Base-by-base conservation (phyloP, 2,329 filamentous ascomycete genomes). In the Aphanocladium album region DNA sequence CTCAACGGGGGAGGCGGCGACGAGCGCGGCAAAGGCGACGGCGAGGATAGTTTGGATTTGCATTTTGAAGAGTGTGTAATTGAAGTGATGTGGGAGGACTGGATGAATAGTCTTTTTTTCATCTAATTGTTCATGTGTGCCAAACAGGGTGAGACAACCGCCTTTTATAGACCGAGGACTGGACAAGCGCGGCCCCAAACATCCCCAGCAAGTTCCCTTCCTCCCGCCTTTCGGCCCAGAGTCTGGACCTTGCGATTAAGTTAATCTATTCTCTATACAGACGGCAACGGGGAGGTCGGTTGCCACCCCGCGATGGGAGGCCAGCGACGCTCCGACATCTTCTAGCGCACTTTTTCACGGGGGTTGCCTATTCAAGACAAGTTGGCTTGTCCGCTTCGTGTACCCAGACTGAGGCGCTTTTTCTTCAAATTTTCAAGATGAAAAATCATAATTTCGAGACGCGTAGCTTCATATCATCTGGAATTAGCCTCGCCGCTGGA, bases 1-100 rank as follows among this genome's bases (percentile, higher is more conserved):
- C 39, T 60, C 53, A 46, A 64, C 39, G 21, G 62, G 55, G 9
- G 53, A 54, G 6, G 59, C 43, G 17, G 37, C 52, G 8, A 35
- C 59, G 30, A 51, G n/a, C 5, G 60, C 56, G 12, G 50, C 43
- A 17, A 61, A 19, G 33, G 47, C 39, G 27, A 61, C 12, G 12
- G 35, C 33, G 16, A 61, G 4, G 8, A 61, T 5, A 12, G 35
- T 39, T 43, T 46, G 43, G 17, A 61, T 23, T 1, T 57, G 51
- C 52, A 61, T 60, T 27, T 12, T 55, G 9, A 35, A 39, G 2
- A 11, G 2, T 39, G 12, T 39, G 21, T 46, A 6, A n/a, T n/a
- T 21, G 23, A 16, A 19, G 12, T 53, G 51, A 30, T 25, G 35
- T 6, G 8, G 19, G 17, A 56, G 27, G 46, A n/a, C n/a, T 35